A percentile compares a stretch with the other conserved stretches of the same genome.
Evolutionary conservation across 257 asterid species (phyloP).

Genomic region (Fraxinus americana): DNA sequence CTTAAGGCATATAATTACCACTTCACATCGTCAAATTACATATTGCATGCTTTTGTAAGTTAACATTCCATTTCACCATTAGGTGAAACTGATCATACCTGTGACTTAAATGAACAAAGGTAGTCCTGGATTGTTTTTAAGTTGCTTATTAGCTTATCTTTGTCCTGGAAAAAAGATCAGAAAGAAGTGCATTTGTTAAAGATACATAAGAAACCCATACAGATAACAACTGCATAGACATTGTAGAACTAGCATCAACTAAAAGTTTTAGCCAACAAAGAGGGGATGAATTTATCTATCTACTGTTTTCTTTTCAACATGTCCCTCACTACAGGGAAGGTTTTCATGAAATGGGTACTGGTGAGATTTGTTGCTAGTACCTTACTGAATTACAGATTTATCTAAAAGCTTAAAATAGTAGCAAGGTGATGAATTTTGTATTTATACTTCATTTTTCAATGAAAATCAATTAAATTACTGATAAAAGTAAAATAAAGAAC

Average conservation of each 20-base stretch:
- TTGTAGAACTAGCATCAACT: no score
- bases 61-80: slow-evolving; percentile 9
- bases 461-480: not conserved
- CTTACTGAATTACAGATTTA: no score
- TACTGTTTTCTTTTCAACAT: not conserved
- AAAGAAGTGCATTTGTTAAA: slow-evolving; percentile 21
- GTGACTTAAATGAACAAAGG: slow-evolving; percentile 86
- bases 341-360: no score
- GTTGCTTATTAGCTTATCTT: slow-evolving; percentile 75
- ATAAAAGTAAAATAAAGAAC: no score
- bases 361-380: not conserved
- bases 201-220: slow-evolving; percentile 13
- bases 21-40: not conserved
- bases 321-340: not conserved
- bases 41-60: not conserved
- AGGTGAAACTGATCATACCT: slow-evolving; percentile 49
- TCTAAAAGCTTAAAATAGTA: no score
- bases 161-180: slow-evolving; percentile 65
- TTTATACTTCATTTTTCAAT: not conserved
- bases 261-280: not conserved
- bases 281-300: not conserved
- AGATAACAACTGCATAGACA: slow-evolving; percentile 12
- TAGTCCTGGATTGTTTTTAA: slow-evolving; percentile 88
- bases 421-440: not conserved
- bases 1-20: not conserved